phyloP scores from a whole-genome alignment of 352 stramenopile genomes.

The Phytopythium litorale region DNA sequence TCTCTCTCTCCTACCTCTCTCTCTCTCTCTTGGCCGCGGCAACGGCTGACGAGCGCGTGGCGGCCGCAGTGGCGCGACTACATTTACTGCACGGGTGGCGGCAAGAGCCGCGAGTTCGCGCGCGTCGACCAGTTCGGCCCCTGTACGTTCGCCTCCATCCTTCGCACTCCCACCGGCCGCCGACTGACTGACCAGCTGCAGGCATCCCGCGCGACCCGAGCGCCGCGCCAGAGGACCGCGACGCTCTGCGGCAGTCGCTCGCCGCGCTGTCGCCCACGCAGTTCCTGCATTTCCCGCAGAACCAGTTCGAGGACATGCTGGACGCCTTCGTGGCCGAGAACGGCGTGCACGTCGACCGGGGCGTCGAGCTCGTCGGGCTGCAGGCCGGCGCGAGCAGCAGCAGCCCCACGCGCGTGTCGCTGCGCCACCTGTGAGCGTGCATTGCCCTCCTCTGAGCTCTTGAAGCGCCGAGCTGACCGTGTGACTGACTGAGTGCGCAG shows the following conservation, averaged over 20 bases:
- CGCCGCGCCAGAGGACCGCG: slow-evolving; percentile 13
- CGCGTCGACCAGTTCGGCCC: slow-evolving; percentile 78
- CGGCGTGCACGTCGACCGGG: slow-evolving; percentile 47
- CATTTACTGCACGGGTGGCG: slow-evolving; percentile 75
- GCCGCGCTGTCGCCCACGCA: slow-evolving; percentile 62
- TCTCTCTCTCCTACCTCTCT: too few relatives aligned
- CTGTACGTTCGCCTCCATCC: slow-evolving; percentile 20
- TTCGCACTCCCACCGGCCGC: background rate
- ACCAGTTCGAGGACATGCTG: slow-evolving; percentile 74
- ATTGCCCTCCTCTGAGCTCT: slow-evolving; percentile 10
- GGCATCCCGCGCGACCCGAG: slow-evolving; percentile 37
- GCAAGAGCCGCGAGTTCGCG: slow-evolving; percentile 62
- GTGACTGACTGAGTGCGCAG: slow-evolving; percentile 12
- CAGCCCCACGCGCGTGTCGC: slow-evolving; percentile 21
- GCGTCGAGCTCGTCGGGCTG: slow-evolving; percentile 50
- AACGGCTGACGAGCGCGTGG: background rate
- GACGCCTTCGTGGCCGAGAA: slow-evolving; percentile 45
- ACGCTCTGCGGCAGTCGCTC: slow-evolving; percentile 34
- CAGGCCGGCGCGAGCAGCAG: slow-evolving; percentile 11
- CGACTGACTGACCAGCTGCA: slow-evolving; percentile 15
- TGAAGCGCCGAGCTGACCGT: slow-evolving; percentile 8
- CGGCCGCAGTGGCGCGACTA: slow-evolving; percentile 79
- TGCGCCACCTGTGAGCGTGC: slow-evolving; percentile 46
- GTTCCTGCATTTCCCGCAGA: slow-evolving; percentile 84
- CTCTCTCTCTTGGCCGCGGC: too few relatives aligned